Evolutionary conservation across 345 rosid species (phyloP).

Genomic region (Murraya koenigii): DNA sequence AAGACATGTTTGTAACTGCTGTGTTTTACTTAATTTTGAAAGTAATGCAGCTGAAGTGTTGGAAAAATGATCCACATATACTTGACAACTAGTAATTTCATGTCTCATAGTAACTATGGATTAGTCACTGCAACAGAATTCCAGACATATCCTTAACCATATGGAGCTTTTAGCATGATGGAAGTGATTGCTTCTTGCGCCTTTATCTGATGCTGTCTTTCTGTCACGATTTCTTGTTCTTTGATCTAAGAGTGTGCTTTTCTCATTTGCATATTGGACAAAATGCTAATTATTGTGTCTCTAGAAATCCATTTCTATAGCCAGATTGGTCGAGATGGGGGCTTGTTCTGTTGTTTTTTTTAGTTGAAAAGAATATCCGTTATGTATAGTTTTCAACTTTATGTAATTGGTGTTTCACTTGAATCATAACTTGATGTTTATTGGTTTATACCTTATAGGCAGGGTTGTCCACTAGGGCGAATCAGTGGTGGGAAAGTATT

Average conservation of each 20-base stretch:
- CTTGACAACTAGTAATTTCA: not conserved
- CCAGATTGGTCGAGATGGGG: not conserved
- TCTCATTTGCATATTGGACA: not conserved
- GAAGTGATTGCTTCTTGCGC: not conserved
- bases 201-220: not conserved
- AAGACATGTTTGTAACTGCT: not conserved
- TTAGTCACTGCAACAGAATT: not conserved
- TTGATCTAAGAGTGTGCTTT: not conserved
- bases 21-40: not conserved
- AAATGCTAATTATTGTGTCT: not conserved
- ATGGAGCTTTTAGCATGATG: not conserved
- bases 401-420: not conserved
- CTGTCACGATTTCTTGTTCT: not conserved
- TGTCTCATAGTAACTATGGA: not conserved
- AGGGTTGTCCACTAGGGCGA: constrained; percentile 64
- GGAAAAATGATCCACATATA: not conserved
- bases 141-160: not conserved
- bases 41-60: not conserved
- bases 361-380: not conserved
- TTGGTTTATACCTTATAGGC: constrained; percentile 54
- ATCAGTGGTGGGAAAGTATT: constrained; percentile 91
- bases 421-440: not conserved
- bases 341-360: not conserved
- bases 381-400: not conserved
- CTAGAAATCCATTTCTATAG: not conserved